Percentiles rank a stretch among this genome's conserved stretches.
Evolutionary conservation across 768 basidiomycete species (phyloP).

Genomic region (Gelatoporia subvermispora): DNA sequence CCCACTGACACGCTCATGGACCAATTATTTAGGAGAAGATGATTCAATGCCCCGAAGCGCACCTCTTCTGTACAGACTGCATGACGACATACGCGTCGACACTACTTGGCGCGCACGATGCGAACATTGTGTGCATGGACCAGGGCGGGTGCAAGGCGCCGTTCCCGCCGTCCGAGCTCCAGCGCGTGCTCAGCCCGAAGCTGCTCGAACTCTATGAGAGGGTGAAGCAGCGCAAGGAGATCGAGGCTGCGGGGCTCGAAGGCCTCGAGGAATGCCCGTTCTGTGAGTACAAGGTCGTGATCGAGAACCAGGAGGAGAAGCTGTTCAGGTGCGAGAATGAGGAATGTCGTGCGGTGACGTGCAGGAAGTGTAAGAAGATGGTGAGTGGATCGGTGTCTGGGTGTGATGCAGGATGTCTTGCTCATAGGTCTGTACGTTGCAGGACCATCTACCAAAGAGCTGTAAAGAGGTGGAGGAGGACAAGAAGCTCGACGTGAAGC

Average conservation of each 20-base stretch:
- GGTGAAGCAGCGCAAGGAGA: conserved; percentile 72
- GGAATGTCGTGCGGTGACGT: conserved; percentile 73
- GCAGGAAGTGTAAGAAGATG: conserved; percentile 71
- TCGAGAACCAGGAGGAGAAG: conserved; percentile 42
- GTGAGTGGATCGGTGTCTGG: conserved; percentile 32
- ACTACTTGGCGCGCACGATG: conserved; percentile 58
- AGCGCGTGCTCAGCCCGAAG: conserved; percentile 61
- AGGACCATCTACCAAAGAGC: conserved; percentile 80
- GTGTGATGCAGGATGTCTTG: background rate
- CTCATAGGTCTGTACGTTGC: conserved; percentile 2
- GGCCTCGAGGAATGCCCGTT: conserved; percentile 87
- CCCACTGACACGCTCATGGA: background rate
- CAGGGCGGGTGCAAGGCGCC: conserved; percentile 62
- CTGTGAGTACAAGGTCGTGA: conserved; percentile 75
- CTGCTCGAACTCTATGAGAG: conserved; percentile 67
- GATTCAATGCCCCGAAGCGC: conserved; percentile 86
- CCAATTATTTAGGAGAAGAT: conserved; percentile 57
- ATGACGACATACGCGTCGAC: conserved; percentile 64
- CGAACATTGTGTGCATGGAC: conserved; percentile 77
- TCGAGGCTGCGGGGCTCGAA: conserved; percentile 73
- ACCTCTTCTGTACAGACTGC: conserved; percentile 80
- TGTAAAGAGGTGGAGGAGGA: conserved; percentile 81
- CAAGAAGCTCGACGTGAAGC: conserved; percentile 65
- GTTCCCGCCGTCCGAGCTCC: conserved; percentile 68
- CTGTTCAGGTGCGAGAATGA: conserved; percentile 48